Evolutionary conservation across 345 rosid species (phyloP).

Genomic region (Brassica juncea): DNA sequence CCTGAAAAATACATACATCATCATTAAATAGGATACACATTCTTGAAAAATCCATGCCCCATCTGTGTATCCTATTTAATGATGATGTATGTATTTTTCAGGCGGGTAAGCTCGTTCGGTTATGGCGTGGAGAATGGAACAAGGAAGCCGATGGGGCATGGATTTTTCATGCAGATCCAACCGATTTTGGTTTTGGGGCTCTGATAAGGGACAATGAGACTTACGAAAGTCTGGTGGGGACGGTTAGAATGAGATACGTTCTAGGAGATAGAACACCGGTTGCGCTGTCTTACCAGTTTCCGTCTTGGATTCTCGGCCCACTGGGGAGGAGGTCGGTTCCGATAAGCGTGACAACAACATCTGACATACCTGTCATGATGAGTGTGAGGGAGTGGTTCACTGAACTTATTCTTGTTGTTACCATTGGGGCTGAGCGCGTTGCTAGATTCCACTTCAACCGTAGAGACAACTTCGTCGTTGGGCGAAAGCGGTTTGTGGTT

Average conservation of each 20-base stretch:
- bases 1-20: background rate
- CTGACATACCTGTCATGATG: background rate
- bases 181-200: background rate
- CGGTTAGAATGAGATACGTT: background rate
- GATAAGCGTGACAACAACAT: background rate
- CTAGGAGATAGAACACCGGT: background rate
- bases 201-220: background rate
- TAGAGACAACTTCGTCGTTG: background rate
- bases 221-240: background rate
- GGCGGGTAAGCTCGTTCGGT: background rate
- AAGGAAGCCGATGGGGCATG: background rate
- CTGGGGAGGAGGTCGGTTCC: background rate
- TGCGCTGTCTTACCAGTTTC: background rate
- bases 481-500: background rate
- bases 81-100: too few relatives aligned
- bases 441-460: background rate
- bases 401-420: too few relatives aligned
- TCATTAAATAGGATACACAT: too few relatives aligned
- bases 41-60: too few relatives aligned
- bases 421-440: background rate
- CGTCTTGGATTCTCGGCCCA: background rate
- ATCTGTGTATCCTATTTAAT: too few relatives aligned
- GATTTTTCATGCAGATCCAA: background rate
- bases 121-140: background rate
- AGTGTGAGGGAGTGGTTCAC: background rate